Evolutionary conservation across 768 basidiomycete species (phyloP).

Genomic region (Collybia sordida): DNA sequence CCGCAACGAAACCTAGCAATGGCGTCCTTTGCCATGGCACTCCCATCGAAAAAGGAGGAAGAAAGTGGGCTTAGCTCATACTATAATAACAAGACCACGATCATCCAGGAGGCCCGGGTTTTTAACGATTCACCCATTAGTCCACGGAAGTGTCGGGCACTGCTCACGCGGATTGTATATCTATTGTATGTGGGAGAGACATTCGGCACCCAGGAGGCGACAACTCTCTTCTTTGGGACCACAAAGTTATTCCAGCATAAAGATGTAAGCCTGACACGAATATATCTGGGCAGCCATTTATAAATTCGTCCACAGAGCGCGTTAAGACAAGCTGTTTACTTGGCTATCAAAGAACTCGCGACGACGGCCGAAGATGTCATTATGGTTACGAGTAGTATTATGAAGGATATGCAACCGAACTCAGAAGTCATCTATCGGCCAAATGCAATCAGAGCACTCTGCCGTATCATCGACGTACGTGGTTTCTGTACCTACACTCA

Average conservation of each 20-base stretch:
- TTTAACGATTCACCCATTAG: conserved; percentile 99
- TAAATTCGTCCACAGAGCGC: conserved; percentile 62
- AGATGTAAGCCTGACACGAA: conserved; percentile 66
- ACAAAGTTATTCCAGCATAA: conserved; percentile 99
- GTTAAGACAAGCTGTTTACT: conserved; percentile 95
- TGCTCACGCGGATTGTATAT: conserved; percentile 96
- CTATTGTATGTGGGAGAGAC: conserved; percentile 95
- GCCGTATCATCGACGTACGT: conserved; percentile 96
- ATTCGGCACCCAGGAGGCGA: conserved; percentile 94
- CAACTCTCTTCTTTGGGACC: conserved; percentile 96
- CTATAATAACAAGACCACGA: conserved; percentile 96
- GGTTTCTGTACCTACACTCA: conserved; percentile 1
- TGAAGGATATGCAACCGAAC: conserved; percentile 99
- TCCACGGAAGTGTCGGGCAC: conserved; percentile 93
- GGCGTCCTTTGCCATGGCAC: conserved; percentile 64
- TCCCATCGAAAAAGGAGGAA: conserved; percentile 95
- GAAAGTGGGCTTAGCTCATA: conserved; percentile 90
- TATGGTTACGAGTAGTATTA: conserved; percentile 99
- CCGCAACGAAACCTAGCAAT: conserved; percentile 27
- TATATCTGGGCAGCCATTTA: neutral
- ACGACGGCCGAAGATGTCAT: conserved; percentile 97
- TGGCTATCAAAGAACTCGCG: conserved; percentile 97
- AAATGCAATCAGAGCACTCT: conserved; percentile 94
- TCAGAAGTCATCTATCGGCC: conserved; percentile 98
- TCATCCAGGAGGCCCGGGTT: conserved; percentile 96